A percentile compares a stretch with the other conserved stretches of the same genome.
Evolutionary conservation across 306 rosid species (phyloP).

Genomic region (Astragalus glycyphyllos): DNA sequence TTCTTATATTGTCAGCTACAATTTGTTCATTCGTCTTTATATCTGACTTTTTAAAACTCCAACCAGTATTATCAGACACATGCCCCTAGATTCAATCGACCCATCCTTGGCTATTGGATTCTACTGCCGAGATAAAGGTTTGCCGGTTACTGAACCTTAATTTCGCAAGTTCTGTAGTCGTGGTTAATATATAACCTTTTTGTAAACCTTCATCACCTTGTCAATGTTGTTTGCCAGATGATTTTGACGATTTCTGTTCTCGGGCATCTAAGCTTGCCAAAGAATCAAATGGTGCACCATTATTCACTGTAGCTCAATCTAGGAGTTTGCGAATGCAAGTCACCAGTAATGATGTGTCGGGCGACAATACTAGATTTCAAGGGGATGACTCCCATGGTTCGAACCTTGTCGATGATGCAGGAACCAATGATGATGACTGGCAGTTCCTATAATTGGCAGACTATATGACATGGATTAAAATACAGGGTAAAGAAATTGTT

Average conservation of each 20-base stretch:
- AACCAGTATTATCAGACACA: slow-evolving; percentile 70
- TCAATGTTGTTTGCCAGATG: slow-evolving; percentile 58
- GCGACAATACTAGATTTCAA: slow-evolving; percentile 43
- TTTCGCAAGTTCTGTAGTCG: slow-evolving; percentile 6
- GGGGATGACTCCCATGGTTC: slow-evolving; percentile 49
- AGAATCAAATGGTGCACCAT: slow-evolving; percentile 88
- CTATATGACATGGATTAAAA: slow-evolving; percentile 9
- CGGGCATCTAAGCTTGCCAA: slow-evolving; percentile 83
- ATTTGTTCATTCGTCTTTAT: slow-evolving; percentile 7
- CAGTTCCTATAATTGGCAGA: slow-evolving; percentile 64
- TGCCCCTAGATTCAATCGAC: slow-evolving; percentile 79
- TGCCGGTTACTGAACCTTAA: slow-evolving; percentile 39
- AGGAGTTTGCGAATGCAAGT: slow-evolving; percentile 56
- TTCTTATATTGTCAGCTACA: slow-evolving; percentile 6
- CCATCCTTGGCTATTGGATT: slow-evolving; percentile 97
- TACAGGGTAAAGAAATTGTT: slow-evolving; percentile 27
- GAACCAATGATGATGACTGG: slow-evolving; percentile 81
- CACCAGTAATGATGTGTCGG: slow-evolving; percentile 45
- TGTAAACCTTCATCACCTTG: slow-evolving; percentile 34
- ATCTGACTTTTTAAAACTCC: slow-evolving; percentile 17
- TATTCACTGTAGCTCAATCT: slow-evolving; percentile 77
- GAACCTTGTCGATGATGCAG: slow-evolving; percentile 47
- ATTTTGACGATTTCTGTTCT: slow-evolving; percentile 79
- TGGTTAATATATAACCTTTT: slow-evolving; percentile 24
- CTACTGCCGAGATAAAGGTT: slow-evolving; percentile 93